phyloP scores from a whole-genome alignment of 306 rosid genomes.

The cucumber (Cucumis sativus) region DNA sequence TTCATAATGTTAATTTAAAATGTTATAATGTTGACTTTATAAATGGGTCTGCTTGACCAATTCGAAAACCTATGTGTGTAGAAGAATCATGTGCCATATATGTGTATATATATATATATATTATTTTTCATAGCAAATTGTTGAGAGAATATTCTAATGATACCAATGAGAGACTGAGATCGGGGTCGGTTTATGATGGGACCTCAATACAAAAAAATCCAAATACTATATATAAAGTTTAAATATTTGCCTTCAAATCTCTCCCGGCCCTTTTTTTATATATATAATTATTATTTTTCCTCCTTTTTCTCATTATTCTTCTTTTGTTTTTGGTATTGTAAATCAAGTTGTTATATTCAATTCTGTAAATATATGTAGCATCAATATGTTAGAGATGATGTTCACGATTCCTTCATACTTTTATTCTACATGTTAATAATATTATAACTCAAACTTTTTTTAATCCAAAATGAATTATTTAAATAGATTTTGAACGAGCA shows the following conservation, averaged over 20 bases:
- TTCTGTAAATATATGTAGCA: neutral
- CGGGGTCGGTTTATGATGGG: constrained; percentile 4
- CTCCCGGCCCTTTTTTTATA: neutral
- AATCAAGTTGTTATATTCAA: neutral
- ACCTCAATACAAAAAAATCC: neutral
- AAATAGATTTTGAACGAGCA: too few species aligned
- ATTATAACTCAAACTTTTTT: neutral
- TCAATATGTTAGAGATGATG: neutral
- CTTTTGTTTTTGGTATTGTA: neutral
- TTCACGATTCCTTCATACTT: neutral
- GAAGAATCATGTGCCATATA: neutral
- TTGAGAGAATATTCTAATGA: constrained; percentile 2
- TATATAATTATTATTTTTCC: too few species aligned
- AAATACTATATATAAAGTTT: neutral
- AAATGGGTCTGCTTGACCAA: neutral
- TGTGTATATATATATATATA: too few species aligned
- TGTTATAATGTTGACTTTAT: constrained; percentile 1
- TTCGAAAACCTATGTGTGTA: neutral
- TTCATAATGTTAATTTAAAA: neutral
- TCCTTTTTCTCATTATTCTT: neutral
- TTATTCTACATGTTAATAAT: neutral
- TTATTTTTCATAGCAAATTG: neutral
- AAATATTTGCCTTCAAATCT: neutral
- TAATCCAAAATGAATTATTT: too few species aligned
- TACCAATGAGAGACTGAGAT: neutral